A percentile compares a stretch with the other conserved stretches of the same genome.
Conservation (phyloP, 1,284 basidiomycete species). For the Boletellus deceptivus region DNA sequence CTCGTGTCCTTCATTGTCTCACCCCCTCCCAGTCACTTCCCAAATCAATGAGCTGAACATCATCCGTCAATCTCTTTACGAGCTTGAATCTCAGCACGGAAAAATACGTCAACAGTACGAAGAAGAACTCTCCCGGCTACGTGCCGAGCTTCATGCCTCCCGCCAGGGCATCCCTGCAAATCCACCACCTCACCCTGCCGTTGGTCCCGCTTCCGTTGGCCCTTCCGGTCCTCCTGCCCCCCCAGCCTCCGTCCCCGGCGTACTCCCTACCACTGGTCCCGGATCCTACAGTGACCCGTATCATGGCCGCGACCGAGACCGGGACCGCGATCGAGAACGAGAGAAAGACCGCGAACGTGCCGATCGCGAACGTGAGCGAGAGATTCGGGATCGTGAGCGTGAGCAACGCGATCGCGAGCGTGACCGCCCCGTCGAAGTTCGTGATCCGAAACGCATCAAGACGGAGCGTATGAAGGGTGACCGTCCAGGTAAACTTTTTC, state of each 20-base stretch:
- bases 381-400: slow-evolving; percentile 37
- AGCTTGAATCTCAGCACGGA: slow-evolving; percentile 72
- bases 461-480: slow-evolving; percentile 42
- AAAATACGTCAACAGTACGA: slow-evolving; percentile 75
- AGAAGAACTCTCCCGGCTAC: slow-evolving; percentile 66
- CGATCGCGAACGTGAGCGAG: slow-evolving; percentile 38
- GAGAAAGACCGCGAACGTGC: slow-evolving; percentile 38
- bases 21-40: slow-evolving; percentile 48
- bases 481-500: slow-evolving; percentile 37
- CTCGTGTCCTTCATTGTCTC: slow-evolving; percentile 1
- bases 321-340: slow-evolving; percentile 39
- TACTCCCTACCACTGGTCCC: slow-evolving; percentile 32
- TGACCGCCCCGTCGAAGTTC: slow-evolving; percentile 34
- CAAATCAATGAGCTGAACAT: slow-evolving; percentile 74
- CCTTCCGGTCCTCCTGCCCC: slow-evolving; percentile 31
- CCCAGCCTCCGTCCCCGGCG: slow-evolving; percentile 28
- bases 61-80: slow-evolving; percentile 74
- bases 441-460: slow-evolving; percentile 49
- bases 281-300: slow-evolving; percentile 39
- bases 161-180: slow-evolving; percentile 36
- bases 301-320: slow-evolving; percentile 42
- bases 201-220: slow-evolving; percentile 34
- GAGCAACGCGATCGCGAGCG: slow-evolving; percentile 39
- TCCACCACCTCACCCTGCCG: slow-evolving; percentile 35
- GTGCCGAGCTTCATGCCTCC: slow-evolving; percentile 57